Evolutionary conservation across 1,139 yeast species (phyloP).

Genomic region (Candida tropicalis): DNA sequence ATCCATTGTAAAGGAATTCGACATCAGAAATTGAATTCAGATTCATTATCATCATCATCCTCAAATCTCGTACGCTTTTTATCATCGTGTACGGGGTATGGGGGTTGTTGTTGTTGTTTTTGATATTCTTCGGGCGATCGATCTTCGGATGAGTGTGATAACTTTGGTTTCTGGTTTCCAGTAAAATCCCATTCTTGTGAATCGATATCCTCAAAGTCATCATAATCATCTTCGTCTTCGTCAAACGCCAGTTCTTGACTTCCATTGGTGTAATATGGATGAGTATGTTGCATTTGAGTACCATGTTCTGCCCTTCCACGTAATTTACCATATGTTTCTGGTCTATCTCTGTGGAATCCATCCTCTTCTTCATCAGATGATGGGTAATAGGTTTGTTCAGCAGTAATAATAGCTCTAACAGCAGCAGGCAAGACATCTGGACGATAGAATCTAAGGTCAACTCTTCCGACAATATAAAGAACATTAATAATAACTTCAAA

Average conservation of each 20-base stretch:
- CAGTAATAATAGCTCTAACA: conserved; percentile 43
- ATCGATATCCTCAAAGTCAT: conserved; percentile 18
- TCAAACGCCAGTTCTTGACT: conserved; percentile 14
- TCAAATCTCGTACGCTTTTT: conserved; percentile 8
- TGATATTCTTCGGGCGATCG: conserved; percentile 16
- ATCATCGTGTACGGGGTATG: conserved; percentile 18
- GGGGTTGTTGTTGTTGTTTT: conserved; percentile 17
- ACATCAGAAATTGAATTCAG: conserved; percentile 23
- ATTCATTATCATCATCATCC: conserved; percentile 18
- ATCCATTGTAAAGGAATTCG: no score
- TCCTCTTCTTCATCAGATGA: conserved; percentile 25
- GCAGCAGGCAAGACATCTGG: conserved; percentile 44
- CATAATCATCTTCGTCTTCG: conserved; percentile 17
- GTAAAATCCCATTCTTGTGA: conserved; percentile 16
- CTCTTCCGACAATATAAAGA: conserved; percentile 45
- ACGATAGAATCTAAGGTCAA: conserved; percentile 49
- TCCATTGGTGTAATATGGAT: background rate
- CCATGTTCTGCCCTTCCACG: conserved; percentile 12
- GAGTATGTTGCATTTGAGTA: conserved; percentile 3
- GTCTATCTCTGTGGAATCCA: conserved; percentile 19
- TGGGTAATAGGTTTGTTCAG: conserved; percentile 36
- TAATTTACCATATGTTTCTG: conserved; percentile 16
- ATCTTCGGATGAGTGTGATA: conserved; percentile 12
- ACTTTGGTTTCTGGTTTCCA: conserved; percentile 4
- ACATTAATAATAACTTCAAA: conserved; percentile 39